These are phyloP conservation scores for Lachnellula arida DNA, from an alignment of 2,329 filamentous ascomycete species.

Conservation along the genomic window DNA sequence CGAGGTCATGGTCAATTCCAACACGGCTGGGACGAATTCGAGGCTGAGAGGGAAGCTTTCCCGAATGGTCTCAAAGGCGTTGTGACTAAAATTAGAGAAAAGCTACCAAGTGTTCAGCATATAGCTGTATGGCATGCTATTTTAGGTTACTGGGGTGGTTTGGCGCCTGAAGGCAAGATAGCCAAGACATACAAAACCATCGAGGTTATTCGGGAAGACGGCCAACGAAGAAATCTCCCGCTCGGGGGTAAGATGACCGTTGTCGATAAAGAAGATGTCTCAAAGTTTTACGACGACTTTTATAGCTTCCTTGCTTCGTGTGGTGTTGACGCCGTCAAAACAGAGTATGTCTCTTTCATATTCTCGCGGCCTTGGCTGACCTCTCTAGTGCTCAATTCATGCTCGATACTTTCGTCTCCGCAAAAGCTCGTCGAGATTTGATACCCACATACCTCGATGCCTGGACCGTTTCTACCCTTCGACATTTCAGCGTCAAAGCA, in stretches of 20 bases:
- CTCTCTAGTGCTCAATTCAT: conserved; percentile 66
- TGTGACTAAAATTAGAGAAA: conserved; percentile 62
- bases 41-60: conserved; percentile 76
- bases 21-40: conserved; percentile 73
- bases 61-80: conserved; percentile 72
- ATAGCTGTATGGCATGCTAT: conserved; percentile 94
- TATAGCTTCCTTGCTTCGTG: conserved; percentile 71
- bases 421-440: conserved; percentile 65
- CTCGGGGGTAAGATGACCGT: conserved; percentile 64
- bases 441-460: conserved; percentile 77
- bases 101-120: conserved; percentile 69
- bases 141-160: conserved; percentile 83
- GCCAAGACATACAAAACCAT: conserved; percentile 75
- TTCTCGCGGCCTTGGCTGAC: conserved; percentile 1
- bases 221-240: conserved; percentile 43
- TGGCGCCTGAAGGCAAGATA: conserved; percentile 69
- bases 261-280: conserved; percentile 69
- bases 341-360: conserved; percentile 49
- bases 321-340: conserved; percentile 85
- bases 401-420: conserved; percentile 67
- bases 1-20: conserved; percentile 48
- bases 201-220: conserved; percentile 47
- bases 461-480: conserved; percentile 74
- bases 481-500: conserved; percentile 69
- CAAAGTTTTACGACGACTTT: conserved; percentile 82